Evolutionary conservation across 305 asterid species (phyloP), one percentile per base, ranked within the genome.

Genomic region (Rubia peregrina): DNA sequence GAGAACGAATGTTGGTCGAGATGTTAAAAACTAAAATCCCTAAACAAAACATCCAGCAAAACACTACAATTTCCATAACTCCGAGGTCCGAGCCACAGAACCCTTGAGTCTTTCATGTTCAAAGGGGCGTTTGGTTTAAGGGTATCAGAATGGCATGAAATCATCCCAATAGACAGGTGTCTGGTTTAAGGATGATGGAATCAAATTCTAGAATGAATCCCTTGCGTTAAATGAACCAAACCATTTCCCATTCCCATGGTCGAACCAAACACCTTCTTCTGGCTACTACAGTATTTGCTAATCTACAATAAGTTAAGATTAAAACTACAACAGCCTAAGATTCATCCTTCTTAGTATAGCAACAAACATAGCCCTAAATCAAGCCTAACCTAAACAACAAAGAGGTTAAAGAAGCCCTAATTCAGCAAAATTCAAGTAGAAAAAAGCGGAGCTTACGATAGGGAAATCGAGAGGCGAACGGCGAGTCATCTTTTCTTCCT

Each of bases 401-500:
- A 33, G 6, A 19, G 14, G 9, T 26, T 51, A n/a, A 49, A 30
- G 43, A 46, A 3, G 42, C n/a, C 33, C 22, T 61, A 14, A 36
- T 1, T 62, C 21, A 33, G 1, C 13, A n/a, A 38, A 49, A 68
- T 16, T 26, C 2, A 17, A 49, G 2, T n/a, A 7, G 30, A 14
- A n/a, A 14, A 9, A 14, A 9, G 2, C 9, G 38, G 38, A n/a
- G 61, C 69, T 71, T 61, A 71, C 75, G 16, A 71, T 71, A 14
- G 75, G 75, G 17, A 92, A 90, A 71, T 90, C 97, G 6, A 87
- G 91, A 65, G 98, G 97, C 33, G 96, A 86, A 14, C 97, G 97
- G 77, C 96, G 95, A 65, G 98, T 92, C 86, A 88, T 85, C 86
- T 80, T 90, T 88, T 90, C 93, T 76, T 92, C 97, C 8, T 92